These are phyloP conservation scores for Bromus sterilis DNA, from an alignment of 176 grass and related monocot species.

Conservation along the genomic window DNA sequence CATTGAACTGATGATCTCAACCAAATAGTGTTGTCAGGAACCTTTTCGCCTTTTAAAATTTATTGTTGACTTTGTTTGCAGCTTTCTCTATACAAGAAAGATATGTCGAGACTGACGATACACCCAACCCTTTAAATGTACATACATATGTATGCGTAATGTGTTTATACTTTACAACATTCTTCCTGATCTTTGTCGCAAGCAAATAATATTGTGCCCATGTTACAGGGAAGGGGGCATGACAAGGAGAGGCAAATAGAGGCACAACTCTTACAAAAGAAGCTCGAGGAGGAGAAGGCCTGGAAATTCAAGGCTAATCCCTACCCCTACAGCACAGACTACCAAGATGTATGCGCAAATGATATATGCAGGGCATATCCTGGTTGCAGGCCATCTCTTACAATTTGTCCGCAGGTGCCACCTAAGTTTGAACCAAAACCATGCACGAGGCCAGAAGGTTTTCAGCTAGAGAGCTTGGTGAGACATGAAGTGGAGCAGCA, in stretches of 20 bases:
- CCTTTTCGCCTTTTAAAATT: neutral
- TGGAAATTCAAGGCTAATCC: constrained; percentile 63
- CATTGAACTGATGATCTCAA: neutral
- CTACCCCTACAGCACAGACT: constrained; percentile 80
- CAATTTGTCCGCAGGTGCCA: constrained; percentile 43
- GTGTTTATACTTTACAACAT: too few species aligned
- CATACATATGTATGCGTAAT: constrained; percentile 56
- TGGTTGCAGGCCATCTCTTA: neutral
- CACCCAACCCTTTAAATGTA: constrained; percentile 89
- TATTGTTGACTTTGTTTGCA: constrained; percentile 34
- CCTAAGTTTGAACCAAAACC: constrained; percentile 68
- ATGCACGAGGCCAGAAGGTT: constrained; percentile 64
- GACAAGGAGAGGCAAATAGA: constrained; percentile 56
- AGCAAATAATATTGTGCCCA: too few species aligned
- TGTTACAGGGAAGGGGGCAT: constrained; percentile 65
- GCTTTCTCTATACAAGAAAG: constrained; percentile 68
- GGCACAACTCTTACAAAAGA: too few species aligned
- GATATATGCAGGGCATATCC: neutral
- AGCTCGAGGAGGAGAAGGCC: constrained; percentile 61
- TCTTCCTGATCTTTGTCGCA: too few species aligned
- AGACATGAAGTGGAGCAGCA: constrained; percentile 68
- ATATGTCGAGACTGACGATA: constrained; percentile 41
- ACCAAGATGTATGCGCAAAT: constrained; percentile 48
- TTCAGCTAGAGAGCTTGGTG: constrained; percentile 72
- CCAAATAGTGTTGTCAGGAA: neutral